A percentile compares a stretch with the other conserved stretches of the same genome.
Evolutionary conservation across 768 basidiomycete genomes (phyloP).

Genomic region (Agaricus blazei): DNA sequence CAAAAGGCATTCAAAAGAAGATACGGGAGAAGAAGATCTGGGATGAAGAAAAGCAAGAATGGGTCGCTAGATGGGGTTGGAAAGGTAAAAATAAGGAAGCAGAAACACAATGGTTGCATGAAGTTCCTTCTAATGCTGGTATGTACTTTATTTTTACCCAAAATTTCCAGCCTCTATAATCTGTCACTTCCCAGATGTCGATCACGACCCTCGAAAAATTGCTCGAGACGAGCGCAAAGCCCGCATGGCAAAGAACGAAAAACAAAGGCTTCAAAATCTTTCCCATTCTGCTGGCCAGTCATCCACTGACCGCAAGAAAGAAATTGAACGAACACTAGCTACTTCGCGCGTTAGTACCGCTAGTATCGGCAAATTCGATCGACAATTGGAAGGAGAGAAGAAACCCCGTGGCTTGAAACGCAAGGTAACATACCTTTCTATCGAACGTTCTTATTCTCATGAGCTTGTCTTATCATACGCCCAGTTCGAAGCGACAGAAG

Average conservation of each 20-base stretch:
- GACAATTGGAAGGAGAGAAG: constrained; percentile 85
- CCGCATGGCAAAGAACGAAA: constrained; percentile 79
- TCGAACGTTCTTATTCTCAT: neutral
- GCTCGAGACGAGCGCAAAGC: constrained; percentile 78
- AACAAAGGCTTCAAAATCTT: constrained; percentile 67
- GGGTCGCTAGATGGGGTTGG: constrained; percentile 88
- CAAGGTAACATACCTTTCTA: constrained; percentile 54
- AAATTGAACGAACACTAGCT: constrained; percentile 74
- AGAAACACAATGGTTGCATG: constrained; percentile 89
- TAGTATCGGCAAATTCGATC: constrained; percentile 94
- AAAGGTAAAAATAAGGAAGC: constrained; percentile 83
- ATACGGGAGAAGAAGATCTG: constrained; percentile 76
- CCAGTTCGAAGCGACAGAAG: constrained; percentile 85
- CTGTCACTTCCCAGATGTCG: constrained; percentile 48
- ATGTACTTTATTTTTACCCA: constrained; percentile 19
- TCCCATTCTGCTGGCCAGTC: constrained; percentile 43
- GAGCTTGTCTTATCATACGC: neutral
- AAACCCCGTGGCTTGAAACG: constrained; percentile 85
- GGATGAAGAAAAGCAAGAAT: constrained; percentile 94
- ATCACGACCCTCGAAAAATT: constrained; percentile 72
- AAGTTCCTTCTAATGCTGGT: constrained; percentile 87
- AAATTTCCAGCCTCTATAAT: neutral
- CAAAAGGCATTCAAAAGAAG: constrained; percentile 88
- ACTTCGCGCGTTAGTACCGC: constrained; percentile 82
- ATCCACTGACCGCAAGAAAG: constrained; percentile 51